Evolutionary conservation across 2,329 filamentous ascomycete species (phyloP).

Genomic region (Drechslerella coelobrocha): DNA sequence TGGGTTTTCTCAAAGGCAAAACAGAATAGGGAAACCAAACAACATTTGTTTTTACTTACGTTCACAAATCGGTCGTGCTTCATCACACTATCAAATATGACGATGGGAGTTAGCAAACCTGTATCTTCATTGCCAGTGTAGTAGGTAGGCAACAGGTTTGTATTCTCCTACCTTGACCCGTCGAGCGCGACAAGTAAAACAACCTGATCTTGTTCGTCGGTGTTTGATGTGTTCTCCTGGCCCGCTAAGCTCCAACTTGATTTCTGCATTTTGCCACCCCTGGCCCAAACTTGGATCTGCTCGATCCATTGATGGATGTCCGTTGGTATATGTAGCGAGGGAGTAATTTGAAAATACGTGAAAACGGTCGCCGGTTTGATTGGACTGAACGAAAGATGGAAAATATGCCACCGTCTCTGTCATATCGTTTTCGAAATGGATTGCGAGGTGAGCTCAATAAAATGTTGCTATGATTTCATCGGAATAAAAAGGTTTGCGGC

Average conservation of each 20-base stretch:
- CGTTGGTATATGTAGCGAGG: constrained; percentile 30
- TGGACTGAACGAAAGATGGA: constrained; percentile 20
- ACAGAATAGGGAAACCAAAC: no score
- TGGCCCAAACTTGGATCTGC: constrained; percentile 17
- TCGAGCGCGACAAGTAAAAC: constrained; percentile 86
- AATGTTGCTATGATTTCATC: neutral
- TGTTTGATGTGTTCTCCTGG: constrained; percentile 80
- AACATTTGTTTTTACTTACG: constrained; percentile 66
- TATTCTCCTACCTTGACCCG: constrained; percentile 73
- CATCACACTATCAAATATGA: constrained; percentile 74
- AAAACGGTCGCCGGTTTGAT: constrained; percentile 22
- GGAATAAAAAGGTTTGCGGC: neutral
- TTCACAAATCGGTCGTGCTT: constrained; percentile 84
- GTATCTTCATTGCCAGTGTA: neutral
- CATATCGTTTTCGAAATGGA: constrained; percentile 11
- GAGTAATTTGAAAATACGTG: constrained; percentile 33
- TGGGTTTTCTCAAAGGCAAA: no score
- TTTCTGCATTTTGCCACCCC: constrained; percentile 41
- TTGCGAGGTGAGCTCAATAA: neutral
- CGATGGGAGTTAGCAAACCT: neutral
- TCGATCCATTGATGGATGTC: constrained; percentile 29
- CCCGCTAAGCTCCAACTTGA: constrained; percentile 41
- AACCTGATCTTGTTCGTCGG: constrained; percentile 88
- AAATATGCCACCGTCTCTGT: constrained; percentile 30
- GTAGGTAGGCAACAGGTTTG: neutral